These are phyloP conservation scores for Penicillium brevicompactum DNA, from an alignment of 2,329 filamentous ascomycete genomes.

Conservation along the genomic window DNA sequence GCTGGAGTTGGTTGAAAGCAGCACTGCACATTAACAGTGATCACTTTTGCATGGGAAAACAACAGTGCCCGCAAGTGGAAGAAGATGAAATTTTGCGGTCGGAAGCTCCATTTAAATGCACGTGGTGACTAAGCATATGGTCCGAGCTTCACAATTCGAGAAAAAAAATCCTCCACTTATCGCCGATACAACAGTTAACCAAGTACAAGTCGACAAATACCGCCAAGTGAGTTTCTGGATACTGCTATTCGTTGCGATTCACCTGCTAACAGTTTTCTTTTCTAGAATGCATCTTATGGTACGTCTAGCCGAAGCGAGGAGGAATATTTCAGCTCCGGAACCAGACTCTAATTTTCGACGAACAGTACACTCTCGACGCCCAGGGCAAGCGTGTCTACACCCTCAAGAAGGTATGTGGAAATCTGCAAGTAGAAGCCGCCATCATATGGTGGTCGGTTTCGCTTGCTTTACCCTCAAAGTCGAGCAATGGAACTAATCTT, in stretches of 20 bases:
- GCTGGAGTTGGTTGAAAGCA: neutral
- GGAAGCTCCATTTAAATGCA: slow-evolving; percentile 23
- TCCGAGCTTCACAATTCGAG: slow-evolving; percentile 22
- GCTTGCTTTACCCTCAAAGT: neutral
- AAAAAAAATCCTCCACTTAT: slow-evolving; percentile 30
- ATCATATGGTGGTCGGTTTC: neutral
- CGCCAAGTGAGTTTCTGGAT: slow-evolving; percentile 31
- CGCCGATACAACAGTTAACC: slow-evolving; percentile 17
- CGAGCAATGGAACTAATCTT: slow-evolving; percentile 10
- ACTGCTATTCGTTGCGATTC: neutral
- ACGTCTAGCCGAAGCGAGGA: slow-evolving; percentile 21
- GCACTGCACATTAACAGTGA: slow-evolving; percentile 9
- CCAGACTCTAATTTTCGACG: slow-evolving; percentile 10
- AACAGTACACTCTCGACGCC: slow-evolving; percentile 76
- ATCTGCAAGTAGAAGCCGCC: neutral
- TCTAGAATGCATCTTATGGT: slow-evolving; percentile 47
- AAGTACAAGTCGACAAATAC: slow-evolving; percentile 18
- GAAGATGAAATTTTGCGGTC: slow-evolving; percentile 16
- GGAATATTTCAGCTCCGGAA: slow-evolving; percentile 9
- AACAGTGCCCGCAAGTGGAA: slow-evolving; percentile 1
- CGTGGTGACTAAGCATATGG: slow-evolving; percentile 23
- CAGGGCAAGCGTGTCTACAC: slow-evolving; percentile 91
- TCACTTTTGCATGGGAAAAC: neutral
- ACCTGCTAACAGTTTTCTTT: slow-evolving; percentile 10
- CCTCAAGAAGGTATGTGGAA: slow-evolving; percentile 69